Evolutionary conservation across 306 rosid genomes (phyloP), one percentile per base, ranked within the genome.

Genomic region (Hylodesmum podocarpum): DNA sequence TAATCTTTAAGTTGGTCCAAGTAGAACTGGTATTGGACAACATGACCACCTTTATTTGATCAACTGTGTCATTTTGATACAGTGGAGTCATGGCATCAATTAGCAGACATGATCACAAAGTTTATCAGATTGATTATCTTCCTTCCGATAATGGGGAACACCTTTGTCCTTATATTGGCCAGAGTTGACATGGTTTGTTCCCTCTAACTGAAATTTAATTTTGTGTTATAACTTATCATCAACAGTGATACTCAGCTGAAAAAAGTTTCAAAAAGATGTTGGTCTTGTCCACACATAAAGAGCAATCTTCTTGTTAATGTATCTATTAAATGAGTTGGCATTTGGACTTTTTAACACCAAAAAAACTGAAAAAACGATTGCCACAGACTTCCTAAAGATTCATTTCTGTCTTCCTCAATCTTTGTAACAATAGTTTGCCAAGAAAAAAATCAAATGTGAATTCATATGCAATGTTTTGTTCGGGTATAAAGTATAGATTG

Each of bases 101-200:
- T 44, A 44, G 51, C 19, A 44, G 51, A 44, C 51, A 15, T 44
- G 12, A 44, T 15, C 8, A 44, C 53, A 1, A 5, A 46, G 21
- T n/a, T 46, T 14, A 46, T 46, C 10, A 46, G 53, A 46, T 46
- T 46, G 53, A 46, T 46, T 46, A 46, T 46, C 53, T 46, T 46
- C 21, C 16, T 46, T 46, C 53, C 16, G 6, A 46, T 46, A n/a
- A 46, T 46, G 70, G 70, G 70, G 33, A 29, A 37, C 25, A 64
- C 50, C 49, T 19, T 5, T 64, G 71, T n/a, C 24, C 64, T 70
- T 49, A 22, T 37, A 43, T 66, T 21, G 82, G 78, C 51, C 70
- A 57, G 22, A 24, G 58, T 25, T 41, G 44, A 78, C 70, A 28
- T 78, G 68, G 70, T 70, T 64, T 73, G 81, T 84, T 66, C 61